These are phyloP conservation scores for Candida vaughaniae DNA, from an alignment of 805 yeast species.

Conservation along the genomic window DNA sequence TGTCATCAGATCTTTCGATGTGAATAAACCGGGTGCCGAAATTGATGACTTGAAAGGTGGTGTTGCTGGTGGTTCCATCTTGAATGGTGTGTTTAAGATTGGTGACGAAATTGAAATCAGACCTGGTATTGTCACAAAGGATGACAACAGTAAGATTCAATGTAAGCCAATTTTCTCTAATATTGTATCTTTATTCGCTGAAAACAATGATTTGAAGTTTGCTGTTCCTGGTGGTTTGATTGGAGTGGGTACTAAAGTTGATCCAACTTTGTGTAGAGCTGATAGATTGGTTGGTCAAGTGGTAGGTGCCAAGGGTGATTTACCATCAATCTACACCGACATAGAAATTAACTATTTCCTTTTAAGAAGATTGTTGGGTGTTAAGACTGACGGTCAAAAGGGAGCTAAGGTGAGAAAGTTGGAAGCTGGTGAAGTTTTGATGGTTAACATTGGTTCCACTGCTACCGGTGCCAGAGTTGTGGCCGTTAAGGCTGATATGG, in stretches of 20 bases:
- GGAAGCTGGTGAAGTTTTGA: constrained; percentile 90
- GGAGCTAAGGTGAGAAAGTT: constrained; percentile 92
- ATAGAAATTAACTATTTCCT: constrained; percentile 96
- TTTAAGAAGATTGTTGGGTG: constrained; percentile 95
- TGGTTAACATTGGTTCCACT: constrained; percentile 99
- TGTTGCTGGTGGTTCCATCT: constrained; percentile 99
- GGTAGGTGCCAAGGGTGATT: constrained; percentile 93
- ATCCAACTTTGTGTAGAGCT: constrained; percentile 98
- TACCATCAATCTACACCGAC: constrained; percentile 95
- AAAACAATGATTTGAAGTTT: constrained; percentile 94
- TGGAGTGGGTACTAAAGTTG: constrained; percentile 99
- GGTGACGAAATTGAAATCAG: constrained; percentile 99
- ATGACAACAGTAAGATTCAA: constrained; percentile 81
- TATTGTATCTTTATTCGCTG: constrained; percentile 93
- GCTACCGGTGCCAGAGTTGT: constrained; percentile 99
- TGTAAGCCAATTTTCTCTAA: constrained; percentile 95
- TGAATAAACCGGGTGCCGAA: constrained; percentile 98
- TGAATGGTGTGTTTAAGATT: constrained; percentile 93
- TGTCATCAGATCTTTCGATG: constrained; percentile 97
- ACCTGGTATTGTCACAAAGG: constrained; percentile 98
- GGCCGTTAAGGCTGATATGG: constrained; percentile 99
- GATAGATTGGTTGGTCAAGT: constrained; percentile 99
- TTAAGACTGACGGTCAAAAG: constrained; percentile 95
- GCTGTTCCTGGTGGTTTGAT: constrained; percentile 99
- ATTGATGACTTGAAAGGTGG: constrained; percentile 97